Evolutionary conservation across 768 basidiomycete genomes (phyloP), one percentile per base, ranked within the genome.

Genomic region (Multifurca ochricompacta): DNA sequence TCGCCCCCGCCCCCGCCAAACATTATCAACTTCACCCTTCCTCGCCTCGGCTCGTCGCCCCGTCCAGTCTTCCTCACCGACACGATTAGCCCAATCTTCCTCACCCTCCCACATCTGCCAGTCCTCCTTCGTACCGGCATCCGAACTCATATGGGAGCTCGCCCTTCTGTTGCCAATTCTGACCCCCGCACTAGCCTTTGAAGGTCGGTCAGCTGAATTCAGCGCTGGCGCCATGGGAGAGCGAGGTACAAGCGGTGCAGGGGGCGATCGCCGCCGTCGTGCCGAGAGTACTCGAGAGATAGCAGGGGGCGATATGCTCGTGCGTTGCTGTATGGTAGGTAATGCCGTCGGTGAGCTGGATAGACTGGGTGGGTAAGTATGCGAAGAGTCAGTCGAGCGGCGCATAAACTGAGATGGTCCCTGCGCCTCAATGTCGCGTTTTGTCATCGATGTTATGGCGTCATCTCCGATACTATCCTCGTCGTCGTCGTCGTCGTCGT

Each of bases 341-440:
- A 71, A 64, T 39, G 71, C 62, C 5, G 70, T 73, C 2, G 75
- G 66, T 36, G 73, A 62, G 59, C 76, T 73, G 16, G 71, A 66
- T 21, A 74, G 69, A 59, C 74, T 78, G 13, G 85, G 85, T 28
- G 85, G 85, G 64, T 87, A 86, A 23, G 79, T 74, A 59, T 84
- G 80, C 31, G 67, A 52, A 2, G 60, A 70, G 28, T 64, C 67
- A 3, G 66, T 59, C 2, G 66, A 66, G 14, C 70, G 70, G 35
- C 67, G 68, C 16, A 77, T 73, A 41, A 56, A 67, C 28, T 69
- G 64, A n/a, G 64, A 59, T 11, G 59, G 64, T 10, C 69, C 70
- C 7, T 70, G 74, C 49, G 73, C 74, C 59, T 82, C 78, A 39
- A 82, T 66, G 60, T 82, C 79, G 42, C 35, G 41, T 18, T 42